phyloP scores from a whole-genome alignment of 352 stramenopile species.

The Globisporangium paroecandrum region DNA sequence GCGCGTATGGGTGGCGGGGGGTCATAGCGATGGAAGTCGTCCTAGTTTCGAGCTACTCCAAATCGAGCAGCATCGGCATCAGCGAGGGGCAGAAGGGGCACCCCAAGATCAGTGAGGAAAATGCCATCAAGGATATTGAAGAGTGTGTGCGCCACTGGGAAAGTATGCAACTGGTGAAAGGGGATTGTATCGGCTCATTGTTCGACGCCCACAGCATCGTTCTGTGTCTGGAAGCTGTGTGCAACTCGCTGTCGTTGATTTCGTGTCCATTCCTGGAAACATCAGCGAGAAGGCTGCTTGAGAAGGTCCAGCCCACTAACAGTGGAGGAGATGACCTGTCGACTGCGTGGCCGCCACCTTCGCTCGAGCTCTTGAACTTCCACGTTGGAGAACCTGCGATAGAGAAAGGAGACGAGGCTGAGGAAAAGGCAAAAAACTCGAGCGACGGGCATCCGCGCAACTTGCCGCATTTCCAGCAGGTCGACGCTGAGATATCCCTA shows the following conservation, averaged over 20 bases:
- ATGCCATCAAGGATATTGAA: slow-evolving; percentile 43
- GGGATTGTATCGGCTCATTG: slow-evolving; percentile 16
- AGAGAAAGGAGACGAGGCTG: neutral
- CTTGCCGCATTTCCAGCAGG: slow-evolving; percentile 23
- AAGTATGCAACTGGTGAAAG: neutral
- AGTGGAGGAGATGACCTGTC: neutral
- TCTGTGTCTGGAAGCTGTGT: slow-evolving; percentile 49
- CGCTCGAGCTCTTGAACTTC: slow-evolving; percentile 25
- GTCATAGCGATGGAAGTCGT: slow-evolving; percentile 55
- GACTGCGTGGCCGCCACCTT: slow-evolving; percentile 20
- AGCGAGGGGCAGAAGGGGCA: neutral
- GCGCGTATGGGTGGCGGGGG: slow-evolving; percentile 56
- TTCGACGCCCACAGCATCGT: slow-evolving; percentile 33
- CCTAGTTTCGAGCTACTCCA: slow-evolving; percentile 35
- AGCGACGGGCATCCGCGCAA: neutral
- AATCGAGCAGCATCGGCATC: neutral
- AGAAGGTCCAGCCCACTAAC: slow-evolving; percentile 20
- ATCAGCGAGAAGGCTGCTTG: slow-evolving; percentile 32
- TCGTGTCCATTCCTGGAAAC: slow-evolving; percentile 44
- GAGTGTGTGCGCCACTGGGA: slow-evolving; percentile 38
- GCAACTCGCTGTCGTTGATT: slow-evolving; percentile 50
- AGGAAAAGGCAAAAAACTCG: neutral
- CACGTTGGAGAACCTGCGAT: neutral
- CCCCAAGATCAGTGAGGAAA: slow-evolving; percentile 26
- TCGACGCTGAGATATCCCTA: slow-evolving; percentile 32